phyloP scores from a whole-genome alignment of 768 basidiomycete species.

The Lentinula guzmanii region DNA sequence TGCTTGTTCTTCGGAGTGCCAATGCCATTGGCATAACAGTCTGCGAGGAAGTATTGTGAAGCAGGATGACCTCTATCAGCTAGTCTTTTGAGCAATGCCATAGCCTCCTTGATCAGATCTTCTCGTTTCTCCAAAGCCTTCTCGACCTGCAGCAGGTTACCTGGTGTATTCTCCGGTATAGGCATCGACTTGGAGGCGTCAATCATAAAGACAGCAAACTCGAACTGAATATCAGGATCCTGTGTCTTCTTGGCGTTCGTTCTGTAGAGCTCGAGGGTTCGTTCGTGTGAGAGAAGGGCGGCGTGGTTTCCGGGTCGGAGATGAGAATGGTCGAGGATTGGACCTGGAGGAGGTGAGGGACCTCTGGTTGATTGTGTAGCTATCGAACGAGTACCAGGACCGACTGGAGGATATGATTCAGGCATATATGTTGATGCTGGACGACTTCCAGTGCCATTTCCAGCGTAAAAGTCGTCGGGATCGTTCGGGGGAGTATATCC shows the following conservation, averaged over 20 bases:
- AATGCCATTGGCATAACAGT: constrained; percentile 98
- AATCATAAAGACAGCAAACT: constrained; percentile 98
- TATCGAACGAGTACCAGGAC: background rate
- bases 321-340: constrained; percentile 87
- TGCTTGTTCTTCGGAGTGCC: constrained; percentile 86
- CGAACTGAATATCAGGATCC: constrained; percentile 95
- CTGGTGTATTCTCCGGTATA: constrained; percentile 62
- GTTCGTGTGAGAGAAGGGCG: constrained; percentile 89
- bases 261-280: constrained; percentile 94
- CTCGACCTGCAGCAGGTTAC: constrained; percentile 77
- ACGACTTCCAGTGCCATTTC: constrained; percentile 23
- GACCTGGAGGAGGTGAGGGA: constrained; percentile 60
- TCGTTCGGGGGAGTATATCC: constrained; percentile 34
- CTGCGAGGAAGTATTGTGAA: constrained; percentile 96
- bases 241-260: constrained; percentile 98
- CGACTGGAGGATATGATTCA: constrained; percentile 18
- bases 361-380: constrained; percentile 55
- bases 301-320: constrained; percentile 90
- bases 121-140: constrained; percentile 78
- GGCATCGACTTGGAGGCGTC: constrained; percentile 91
- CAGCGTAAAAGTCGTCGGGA: constrained; percentile 40
- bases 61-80: constrained; percentile 93
- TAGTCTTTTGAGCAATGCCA: constrained; percentile 77
- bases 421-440: constrained; percentile 18
- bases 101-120: constrained; percentile 86